Conservation (phyloP, 78 protist species). For the Dictyostelium intermedium region DNA sequence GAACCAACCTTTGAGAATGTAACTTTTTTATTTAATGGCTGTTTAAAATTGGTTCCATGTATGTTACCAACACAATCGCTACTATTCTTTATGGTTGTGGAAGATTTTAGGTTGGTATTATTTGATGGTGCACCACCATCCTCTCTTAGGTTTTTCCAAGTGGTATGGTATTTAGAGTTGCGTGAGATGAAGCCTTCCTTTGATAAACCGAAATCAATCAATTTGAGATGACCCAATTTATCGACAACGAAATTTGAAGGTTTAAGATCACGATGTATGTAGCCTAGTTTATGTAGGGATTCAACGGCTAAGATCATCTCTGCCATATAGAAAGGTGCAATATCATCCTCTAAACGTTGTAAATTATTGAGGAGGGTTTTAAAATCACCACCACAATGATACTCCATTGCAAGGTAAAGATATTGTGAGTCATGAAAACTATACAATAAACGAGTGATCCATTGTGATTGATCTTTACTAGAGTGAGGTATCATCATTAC, state of each 20-base stretch:
- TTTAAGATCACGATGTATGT: conserved; percentile 93
- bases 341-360: conserved; percentile 77
- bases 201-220: conserved; percentile 95
- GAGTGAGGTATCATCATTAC: conserved; percentile 77
- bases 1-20: conserved; percentile 85
- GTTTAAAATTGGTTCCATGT: neutral
- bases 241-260: conserved; percentile 94
- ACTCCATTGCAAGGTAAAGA: conserved; percentile 75
- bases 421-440: conserved; percentile 78
- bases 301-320: conserved; percentile 88
- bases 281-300: conserved; percentile 84
- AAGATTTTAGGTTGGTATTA: neutral
- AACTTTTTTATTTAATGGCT: neutral
- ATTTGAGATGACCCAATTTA: conserved; percentile 90
- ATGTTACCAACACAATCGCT: neutral
- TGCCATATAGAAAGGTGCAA: conserved; percentile 88
- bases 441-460: conserved; percentile 72
- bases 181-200: conserved; percentile 82
- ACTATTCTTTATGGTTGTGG: neutral
- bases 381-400: conserved; percentile 92
- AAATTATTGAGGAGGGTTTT: conserved; percentile 64
- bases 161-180: conserved; percentile 40
- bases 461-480: conserved; percentile 34
- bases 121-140: neutral
- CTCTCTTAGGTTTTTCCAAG: conserved; percentile 46